Percentiles rank a stretch among this genome's conserved stretches.
Evolutionary conservation across 345 rosid species (phyloP).

Genomic region (Citrus reticulata): DNA sequence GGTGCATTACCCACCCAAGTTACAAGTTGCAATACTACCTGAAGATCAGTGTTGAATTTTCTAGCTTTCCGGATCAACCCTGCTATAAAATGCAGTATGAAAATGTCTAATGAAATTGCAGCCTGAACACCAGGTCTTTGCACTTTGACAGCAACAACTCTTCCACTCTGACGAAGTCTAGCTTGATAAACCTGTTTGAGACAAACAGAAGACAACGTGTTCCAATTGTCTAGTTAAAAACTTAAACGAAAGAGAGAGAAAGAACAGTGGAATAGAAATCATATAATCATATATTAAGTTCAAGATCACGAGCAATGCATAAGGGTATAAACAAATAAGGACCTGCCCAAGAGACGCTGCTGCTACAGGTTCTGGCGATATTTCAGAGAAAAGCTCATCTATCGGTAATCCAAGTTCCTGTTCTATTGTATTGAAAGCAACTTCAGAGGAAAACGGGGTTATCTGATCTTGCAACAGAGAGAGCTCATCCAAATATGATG

Average conservation of each 20-base stretch:
- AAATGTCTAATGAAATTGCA: slow-evolving; percentile 83
- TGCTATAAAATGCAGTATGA: slow-evolving; percentile 76
- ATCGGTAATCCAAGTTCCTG: slow-evolving; percentile 70
- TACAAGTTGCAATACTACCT: slow-evolving; percentile 37
- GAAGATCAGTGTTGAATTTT: slow-evolving; percentile 80
- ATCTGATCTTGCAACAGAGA: slow-evolving; percentile 85
- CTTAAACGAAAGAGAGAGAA: background rate
- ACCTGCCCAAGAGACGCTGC: slow-evolving; percentile 99
- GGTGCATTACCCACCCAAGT: background rate
- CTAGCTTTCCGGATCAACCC: slow-evolving; percentile 64
- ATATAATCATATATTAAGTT: slow-evolving; percentile 2
- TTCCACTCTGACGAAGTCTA: slow-evolving; percentile 59
- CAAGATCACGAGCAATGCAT: background rate
- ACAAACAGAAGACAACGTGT: slow-evolving; percentile 2
- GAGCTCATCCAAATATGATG: slow-evolving; percentile 79
- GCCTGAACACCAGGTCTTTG: slow-evolving; percentile 96
- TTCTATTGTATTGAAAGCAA: slow-evolving; percentile 74
- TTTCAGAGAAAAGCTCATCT: slow-evolving; percentile 76
- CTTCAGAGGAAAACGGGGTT: slow-evolving; percentile 81
- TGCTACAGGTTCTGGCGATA: slow-evolving; percentile 85
- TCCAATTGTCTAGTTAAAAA: background rate
- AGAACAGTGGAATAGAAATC: background rate
- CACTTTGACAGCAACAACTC: slow-evolving; percentile 87
- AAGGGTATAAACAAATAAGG: background rate
- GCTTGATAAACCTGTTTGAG: slow-evolving; percentile 79